Percentiles rank a stretch among this genome's conserved stretches.
Evolutionary conservation across 2,329 filamentous ascomycete genomes (phyloP).

Genomic region (Chaetomium sp.): DNA sequence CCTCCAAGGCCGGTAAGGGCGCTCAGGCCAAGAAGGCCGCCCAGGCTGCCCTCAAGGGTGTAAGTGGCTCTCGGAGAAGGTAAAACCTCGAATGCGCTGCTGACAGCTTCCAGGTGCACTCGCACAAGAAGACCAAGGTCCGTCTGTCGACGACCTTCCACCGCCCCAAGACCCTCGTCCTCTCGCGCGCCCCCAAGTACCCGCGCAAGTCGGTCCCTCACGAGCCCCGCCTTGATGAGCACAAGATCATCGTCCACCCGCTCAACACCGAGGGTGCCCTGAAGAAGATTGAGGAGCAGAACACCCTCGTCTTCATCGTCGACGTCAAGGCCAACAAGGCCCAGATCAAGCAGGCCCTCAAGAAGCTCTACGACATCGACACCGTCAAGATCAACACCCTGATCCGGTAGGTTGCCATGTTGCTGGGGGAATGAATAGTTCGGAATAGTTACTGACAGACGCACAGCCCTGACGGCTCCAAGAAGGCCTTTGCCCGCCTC

Average conservation of each 20-base stretch:
- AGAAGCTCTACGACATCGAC: conserved; percentile 99
- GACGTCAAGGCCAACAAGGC: conserved; percentile 99
- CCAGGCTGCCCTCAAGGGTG: conserved; percentile 94
- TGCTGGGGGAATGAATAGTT: no score
- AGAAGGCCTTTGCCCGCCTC: conserved; percentile 98
- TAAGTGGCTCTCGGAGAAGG: conserved; percentile 57
- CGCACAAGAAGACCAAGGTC: conserved; percentile 89
- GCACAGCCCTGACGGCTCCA: conserved; percentile 83
- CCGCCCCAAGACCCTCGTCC: conserved; percentile 92
- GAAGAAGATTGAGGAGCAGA: conserved; percentile 99
- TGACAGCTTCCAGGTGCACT: conserved; percentile 48
- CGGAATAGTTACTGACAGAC: conserved; percentile 25
- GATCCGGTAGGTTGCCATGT: conserved; percentile 70
- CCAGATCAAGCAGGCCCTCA: conserved; percentile 96
- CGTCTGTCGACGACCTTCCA: conserved; percentile 94
- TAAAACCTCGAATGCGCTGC: conserved; percentile 1
- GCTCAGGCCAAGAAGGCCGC: conserved; percentile 88
- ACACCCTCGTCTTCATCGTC: conserved; percentile 98
- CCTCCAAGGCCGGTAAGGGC: conserved; percentile 59
- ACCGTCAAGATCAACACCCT: conserved; percentile 99
- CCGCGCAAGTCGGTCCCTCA: conserved; percentile 93
- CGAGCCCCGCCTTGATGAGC: conserved; percentile 88
- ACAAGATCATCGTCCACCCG: conserved; percentile 97
- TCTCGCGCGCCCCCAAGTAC: conserved; percentile 92
- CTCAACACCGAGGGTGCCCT: conserved; percentile 99